Evolutionary conservation across 192 early-diverging fungal genomes (phyloP).

Genomic region (Polychytrium aggregatum): DNA sequence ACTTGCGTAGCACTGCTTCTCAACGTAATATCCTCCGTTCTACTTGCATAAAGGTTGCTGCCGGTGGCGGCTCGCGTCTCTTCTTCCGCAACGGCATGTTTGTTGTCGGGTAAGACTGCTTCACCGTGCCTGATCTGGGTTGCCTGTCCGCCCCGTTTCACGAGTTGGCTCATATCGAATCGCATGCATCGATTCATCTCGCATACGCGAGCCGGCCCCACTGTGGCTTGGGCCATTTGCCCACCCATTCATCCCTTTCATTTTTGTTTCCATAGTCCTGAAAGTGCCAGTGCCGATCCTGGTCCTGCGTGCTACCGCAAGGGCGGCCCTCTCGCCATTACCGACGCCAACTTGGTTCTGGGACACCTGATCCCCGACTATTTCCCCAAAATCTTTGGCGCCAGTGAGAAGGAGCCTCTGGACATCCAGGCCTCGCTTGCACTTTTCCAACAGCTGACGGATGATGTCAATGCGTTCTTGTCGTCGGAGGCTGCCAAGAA

Average conservation of each 20-base stretch:
- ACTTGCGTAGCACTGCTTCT: too few relatives aligned
- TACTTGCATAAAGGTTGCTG: too few relatives aligned
- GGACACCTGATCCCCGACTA: conserved; percentile 73
- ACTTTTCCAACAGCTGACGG: conserved; percentile 56
- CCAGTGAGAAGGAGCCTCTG: conserved; percentile 66
- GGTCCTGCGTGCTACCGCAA: conserved; percentile 94
- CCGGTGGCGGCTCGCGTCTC: conserved; percentile 86
- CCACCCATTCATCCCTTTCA: too few relatives aligned
- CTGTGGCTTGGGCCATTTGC: too few relatives aligned
- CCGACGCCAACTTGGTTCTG: conserved; percentile 87
- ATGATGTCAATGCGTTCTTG: conserved; percentile 45
- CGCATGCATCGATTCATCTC: too few relatives aligned
- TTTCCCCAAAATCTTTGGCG: conserved; percentile 94
- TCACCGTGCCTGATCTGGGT: too few relatives aligned
- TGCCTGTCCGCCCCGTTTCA: too few relatives aligned
- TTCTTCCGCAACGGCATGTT: conserved; percentile 91
- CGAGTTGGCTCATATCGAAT: too few relatives aligned
- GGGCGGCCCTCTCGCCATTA: conserved; percentile 85
- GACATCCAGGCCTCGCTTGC: conserved; percentile 49
- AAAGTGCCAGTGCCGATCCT: conserved; percentile 86
- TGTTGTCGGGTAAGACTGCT: conserved; percentile 77
- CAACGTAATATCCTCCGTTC: too few relatives aligned
- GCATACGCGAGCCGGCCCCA: too few relatives aligned
- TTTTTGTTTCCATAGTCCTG: conserved; percentile 27
- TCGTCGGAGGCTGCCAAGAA: conserved; percentile 9